Evolutionary conservation across 2,329 filamentous ascomycete species (phyloP).

Genomic region (Aspergillus intermedius): DNA sequence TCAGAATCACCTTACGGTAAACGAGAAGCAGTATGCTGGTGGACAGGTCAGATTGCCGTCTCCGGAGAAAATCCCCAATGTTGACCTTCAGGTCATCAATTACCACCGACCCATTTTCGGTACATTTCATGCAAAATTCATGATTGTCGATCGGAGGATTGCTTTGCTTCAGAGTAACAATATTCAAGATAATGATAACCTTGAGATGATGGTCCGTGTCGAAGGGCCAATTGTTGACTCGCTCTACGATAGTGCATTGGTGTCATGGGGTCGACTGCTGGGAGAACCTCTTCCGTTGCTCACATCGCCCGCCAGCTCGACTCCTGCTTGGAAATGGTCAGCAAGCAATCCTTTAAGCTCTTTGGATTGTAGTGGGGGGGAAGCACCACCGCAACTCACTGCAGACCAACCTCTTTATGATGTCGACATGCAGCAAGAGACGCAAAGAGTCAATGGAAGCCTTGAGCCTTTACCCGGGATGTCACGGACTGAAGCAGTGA

Average conservation of each 20-base stretch:
- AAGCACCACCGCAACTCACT: constrained; percentile 49
- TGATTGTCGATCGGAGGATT: constrained; percentile 66
- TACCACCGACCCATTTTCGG: constrained; percentile 64
- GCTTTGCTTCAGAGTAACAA: constrained; percentile 72
- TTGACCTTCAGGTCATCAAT: constrained; percentile 68
- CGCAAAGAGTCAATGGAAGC: constrained; percentile 54
- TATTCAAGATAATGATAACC: constrained; percentile 67
- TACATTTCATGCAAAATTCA: constrained; percentile 72
- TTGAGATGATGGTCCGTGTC: constrained; percentile 73
- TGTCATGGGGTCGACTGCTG: constrained; percentile 63
- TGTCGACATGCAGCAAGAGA: constrained; percentile 52
- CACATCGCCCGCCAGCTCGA: constrained; percentile 42
- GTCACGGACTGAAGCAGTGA: constrained; percentile 52
- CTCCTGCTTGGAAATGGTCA: constrained; percentile 17
- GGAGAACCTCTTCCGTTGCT: constrained; percentile 54
- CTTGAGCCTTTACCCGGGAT: constrained; percentile 49
- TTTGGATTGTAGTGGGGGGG: constrained; percentile 7
- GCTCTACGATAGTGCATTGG: constrained; percentile 65
- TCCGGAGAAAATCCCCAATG: constrained; percentile 60
- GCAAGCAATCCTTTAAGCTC: constrained; percentile 2
- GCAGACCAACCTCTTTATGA: constrained; percentile 60
- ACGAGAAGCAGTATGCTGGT: constrained; percentile 52
- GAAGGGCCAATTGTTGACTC: constrained; percentile 72
- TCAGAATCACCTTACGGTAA: constrained; percentile 59
- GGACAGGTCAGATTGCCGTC: constrained; percentile 55